A percentile compares a stretch with the other conserved stretches of the same genome.
Conservation (phyloP, 352 stramenopile species). For the Pythium angustatum region DNA sequence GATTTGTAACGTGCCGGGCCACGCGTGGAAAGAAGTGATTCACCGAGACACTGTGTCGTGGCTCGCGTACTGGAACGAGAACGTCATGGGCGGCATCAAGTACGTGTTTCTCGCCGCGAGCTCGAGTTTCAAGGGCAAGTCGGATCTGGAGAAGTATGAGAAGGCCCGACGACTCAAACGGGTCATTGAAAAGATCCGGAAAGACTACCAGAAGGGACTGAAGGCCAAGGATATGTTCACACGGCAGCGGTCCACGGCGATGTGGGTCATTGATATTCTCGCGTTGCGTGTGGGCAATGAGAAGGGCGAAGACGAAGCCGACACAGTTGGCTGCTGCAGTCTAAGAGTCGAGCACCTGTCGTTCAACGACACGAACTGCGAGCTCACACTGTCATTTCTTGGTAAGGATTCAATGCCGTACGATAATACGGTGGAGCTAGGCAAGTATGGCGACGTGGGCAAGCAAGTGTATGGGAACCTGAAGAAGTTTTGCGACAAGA, state of each 20-base stretch:
- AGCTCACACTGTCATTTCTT: slow-evolving; percentile 98
- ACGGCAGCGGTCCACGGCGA: slow-evolving; percentile 96
- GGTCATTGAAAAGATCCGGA: slow-evolving; percentile 96
- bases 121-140: slow-evolving; percentile 99
- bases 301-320: slow-evolving; percentile 98
- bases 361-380: slow-evolving; percentile 92
- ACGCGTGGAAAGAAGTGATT: slow-evolving; percentile 97
- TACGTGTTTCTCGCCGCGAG: slow-evolving; percentile 99
- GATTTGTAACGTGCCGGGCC: slow-evolving; percentile 90
- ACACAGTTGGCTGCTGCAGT: slow-evolving; percentile 99
- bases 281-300: slow-evolving; percentile 99
- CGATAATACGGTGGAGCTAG: slow-evolving; percentile 98
- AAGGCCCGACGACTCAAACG: slow-evolving; percentile 98
- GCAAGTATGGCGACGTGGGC: slow-evolving; percentile 88
- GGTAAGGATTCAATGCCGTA: slow-evolving; percentile 99
- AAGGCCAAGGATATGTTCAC: slow-evolving; percentile 90
- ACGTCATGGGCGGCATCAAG: slow-evolving; percentile 98
- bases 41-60: slow-evolving; percentile 92
- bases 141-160: slow-evolving; percentile 99
- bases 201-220: slow-evolving; percentile 90
- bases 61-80: slow-evolving; percentile 98
- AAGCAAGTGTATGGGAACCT: slow-evolving; percentile 96
- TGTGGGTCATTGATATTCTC: slow-evolving; percentile 99
- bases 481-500: slow-evolving; percentile 94
- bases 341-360: slow-evolving; percentile 98